Percentiles rank a stretch among this genome's conserved stretches.
phyloP scores from a whole-genome alignment of 805 yeast genomes.

The Wickerhamiella spandovensis region DNA sequence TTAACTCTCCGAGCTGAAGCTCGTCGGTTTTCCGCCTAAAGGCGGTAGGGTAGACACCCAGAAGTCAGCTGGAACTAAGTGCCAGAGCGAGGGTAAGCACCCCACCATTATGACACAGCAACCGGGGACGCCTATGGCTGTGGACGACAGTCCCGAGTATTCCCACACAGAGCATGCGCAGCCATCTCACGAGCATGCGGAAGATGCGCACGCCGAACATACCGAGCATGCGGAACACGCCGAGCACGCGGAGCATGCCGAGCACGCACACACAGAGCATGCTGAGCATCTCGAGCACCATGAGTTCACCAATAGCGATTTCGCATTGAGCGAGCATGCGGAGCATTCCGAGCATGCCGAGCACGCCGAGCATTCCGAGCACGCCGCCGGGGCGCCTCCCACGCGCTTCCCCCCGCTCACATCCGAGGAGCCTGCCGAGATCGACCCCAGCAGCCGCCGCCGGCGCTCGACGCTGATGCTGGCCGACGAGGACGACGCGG shows the following conservation, averaged over 20 bases:
- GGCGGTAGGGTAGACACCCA: no score
- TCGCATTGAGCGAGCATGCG: background rate
- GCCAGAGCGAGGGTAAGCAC: no score
- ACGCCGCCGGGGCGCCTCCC: background rate
- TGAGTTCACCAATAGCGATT: background rate
- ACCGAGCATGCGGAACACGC: background rate
- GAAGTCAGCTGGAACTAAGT: no score
- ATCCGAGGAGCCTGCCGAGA: background rate
- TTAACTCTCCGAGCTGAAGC: no score
- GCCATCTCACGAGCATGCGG: background rate
- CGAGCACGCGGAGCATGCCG: slow-evolving; percentile 2
- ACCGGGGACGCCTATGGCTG: background rate
- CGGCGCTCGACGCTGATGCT: slow-evolving; percentile 17
- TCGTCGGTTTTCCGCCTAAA: no score
- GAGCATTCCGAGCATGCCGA: slow-evolving; percentile 1
- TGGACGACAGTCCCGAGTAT: background rate
- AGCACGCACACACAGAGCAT: slow-evolving; percentile 3
- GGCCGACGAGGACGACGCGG: slow-evolving; percentile 9
- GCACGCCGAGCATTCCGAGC: background rate
- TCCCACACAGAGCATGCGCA: background rate
- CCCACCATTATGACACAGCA: background rate
- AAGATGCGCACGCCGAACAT: slow-evolving; percentile 6
- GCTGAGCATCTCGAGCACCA: background rate
- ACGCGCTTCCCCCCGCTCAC: background rate
- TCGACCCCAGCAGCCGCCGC: slow-evolving; percentile 8